Evolutionary conservation across 2,329 filamentous ascomycete species (phyloP).

Genomic region (Paracorniculantispora psalliotae): DNA sequence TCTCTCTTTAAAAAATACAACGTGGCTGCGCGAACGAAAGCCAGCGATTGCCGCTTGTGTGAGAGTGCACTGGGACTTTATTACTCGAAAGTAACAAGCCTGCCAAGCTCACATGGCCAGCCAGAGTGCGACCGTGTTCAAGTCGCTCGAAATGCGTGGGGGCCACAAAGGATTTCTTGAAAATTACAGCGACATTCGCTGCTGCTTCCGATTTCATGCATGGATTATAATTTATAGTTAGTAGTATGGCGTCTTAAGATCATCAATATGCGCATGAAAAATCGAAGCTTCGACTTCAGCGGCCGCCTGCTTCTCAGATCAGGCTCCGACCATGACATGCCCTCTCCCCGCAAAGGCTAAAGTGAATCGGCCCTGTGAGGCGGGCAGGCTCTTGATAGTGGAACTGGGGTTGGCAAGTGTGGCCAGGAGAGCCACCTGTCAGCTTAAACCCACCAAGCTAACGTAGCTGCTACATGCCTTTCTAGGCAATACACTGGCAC

Average conservation of each 20-base stretch:
- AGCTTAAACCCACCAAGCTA: slow-evolving; percentile 6
- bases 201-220: no score
- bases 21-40: no score
- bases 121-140: background rate
- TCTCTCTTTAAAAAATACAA: no score
- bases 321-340: background rate
- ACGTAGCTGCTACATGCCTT: slow-evolving; percentile 13
- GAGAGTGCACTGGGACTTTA: no score
- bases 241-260: background rate
- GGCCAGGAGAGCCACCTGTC: background rate
- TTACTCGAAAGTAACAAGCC: background rate
- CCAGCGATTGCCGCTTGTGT: no score
- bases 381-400: background rate
- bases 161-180: background rate
- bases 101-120: slow-evolving; percentile 6
- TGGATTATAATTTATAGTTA: no score
- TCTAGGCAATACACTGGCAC: slow-evolving; percentile 2
- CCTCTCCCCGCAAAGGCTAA: slow-evolving; percentile 7
- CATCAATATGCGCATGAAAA: background rate
- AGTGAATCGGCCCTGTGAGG: background rate
- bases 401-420: background rate
- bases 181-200: background rate
- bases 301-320: background rate
- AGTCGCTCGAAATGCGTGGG: background rate
- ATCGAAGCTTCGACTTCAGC: no score